Evolutionary conservation across 2,329 filamentous ascomycete genomes (phyloP), one percentile per base, ranked within the genome.

Genomic region (Orbilia javanica): DNA sequence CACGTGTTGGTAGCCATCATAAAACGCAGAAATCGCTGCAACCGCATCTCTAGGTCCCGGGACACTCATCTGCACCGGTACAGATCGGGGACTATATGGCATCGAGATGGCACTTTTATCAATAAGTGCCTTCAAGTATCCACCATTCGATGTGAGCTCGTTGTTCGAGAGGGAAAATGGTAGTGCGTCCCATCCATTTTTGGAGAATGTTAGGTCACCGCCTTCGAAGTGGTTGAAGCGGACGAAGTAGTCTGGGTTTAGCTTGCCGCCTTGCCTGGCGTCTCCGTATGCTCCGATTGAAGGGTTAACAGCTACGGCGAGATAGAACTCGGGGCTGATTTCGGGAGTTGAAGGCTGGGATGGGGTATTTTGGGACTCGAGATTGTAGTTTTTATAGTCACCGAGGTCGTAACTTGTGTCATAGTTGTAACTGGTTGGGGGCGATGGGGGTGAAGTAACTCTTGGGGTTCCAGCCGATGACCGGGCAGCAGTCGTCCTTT

Each of bases 141-240:
- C 36, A 8, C 25, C 18, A 11, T 46, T 50, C 1, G 66, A 25
- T 31, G 52, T 70, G 6, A 70, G 52, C 11, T 62, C 18, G 39
- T 42, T 42, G 13, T 42, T 15, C 15, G 20, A 57, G 20, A 70
- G n/a, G 10, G 66, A 34, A 42, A 70, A 70, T 29, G 10, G 11
- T 4, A 53, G 15, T 29, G 5, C 65, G 15, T 68, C 65, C 11
- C 48, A 20, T 46, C 15, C 50, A 8, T 57, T 34, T 11, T 42
- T 57, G 1, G 65, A 44, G 36, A 55, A 68, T 20, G 65, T 57
- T 11, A 68, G 50, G 25, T 57, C n/a, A 8, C 65, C 65, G 13
- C 36, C 18, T 10, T 68, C 64, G 11, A 68, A 55, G 15, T 46
- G 22, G 22, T 68, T 50, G 13, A 68, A 55, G 15, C 65, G 65